Base-by-base conservation (phyloP, 305 asterid species). In the Ajuga reptans region DNA sequence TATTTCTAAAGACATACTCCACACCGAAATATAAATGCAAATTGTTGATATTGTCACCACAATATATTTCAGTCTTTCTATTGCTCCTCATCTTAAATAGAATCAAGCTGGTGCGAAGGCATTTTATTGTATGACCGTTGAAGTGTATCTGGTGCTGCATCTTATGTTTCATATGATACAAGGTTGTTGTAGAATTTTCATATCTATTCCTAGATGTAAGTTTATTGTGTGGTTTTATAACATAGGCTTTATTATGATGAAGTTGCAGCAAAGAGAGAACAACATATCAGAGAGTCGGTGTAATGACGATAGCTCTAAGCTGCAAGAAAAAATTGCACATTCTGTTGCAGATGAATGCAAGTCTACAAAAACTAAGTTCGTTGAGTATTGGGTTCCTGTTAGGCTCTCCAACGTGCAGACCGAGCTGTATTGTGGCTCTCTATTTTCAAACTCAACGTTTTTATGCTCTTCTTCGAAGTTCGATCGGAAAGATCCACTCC, bases 311-410 rank as follows among this genome's bases (percentile, higher is more conserved):
- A 51, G 6, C 9, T 43, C 76, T 65, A 57, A 60, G 69, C 67
- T 73, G 58, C 72, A 73, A 60, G 72, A 71, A 45, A 77, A 62
- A 39, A 39, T 68, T 34, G 50, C 50, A 42, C 27, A 46, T 17
- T 73, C 74, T 59, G 56, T 33, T 79, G 83, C 71, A 64, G 68
- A 72, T 63, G 80, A 65, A 42, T 47, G 59, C 74, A 79, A 72
- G 59, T 51, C 78, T 46, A 65, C 43, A 8, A 42, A 58, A 18
- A 66, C 59, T 41, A 79, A 72, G 59, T 82, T 84, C 56, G 51
- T 79, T 46, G 90, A 88, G 79, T 83, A 84, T 11, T 88, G 95
- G 95, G 89, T 88, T 58, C 95, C 95, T 51, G 89, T 80, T 62
- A 66, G 53, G 81, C 92, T 86, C 66, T 83, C 92, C 49, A 58